These are phyloP conservation scores for Trichoderma cornu-damae DNA, from an alignment of 2,329 filamentous ascomycete genomes.

Conservation along the genomic window DNA sequence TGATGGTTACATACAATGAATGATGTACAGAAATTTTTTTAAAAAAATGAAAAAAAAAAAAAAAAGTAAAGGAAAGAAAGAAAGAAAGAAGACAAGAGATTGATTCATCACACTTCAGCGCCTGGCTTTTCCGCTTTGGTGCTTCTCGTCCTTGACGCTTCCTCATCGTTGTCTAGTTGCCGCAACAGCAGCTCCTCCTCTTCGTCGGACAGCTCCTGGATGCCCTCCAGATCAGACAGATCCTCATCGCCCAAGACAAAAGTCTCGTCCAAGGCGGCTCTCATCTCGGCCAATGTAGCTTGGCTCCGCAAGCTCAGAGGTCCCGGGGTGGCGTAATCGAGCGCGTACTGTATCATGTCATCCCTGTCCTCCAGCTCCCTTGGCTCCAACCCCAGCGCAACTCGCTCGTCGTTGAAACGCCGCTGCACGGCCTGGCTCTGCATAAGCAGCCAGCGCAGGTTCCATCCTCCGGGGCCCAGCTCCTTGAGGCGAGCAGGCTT, in stretches of 20 bases:
- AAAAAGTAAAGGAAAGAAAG: no score
- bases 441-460: slow-evolving; percentile 83
- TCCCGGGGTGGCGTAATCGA: slow-evolving; percentile 40
- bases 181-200: slow-evolving; percentile 31
- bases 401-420: slow-evolving; percentile 60
- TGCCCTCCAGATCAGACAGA: slow-evolving; percentile 35
- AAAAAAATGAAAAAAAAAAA: no score
- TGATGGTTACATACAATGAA: slow-evolving; percentile 13
- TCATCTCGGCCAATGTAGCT: slow-evolving; percentile 37
- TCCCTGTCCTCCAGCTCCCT: slow-evolving; percentile 35
- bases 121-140: slow-evolving; percentile 10
- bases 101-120: background rate
- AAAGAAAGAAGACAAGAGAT: background rate
- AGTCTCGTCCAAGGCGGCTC: slow-evolving; percentile 39
- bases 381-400: slow-evolving; percentile 55
- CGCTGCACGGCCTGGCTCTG: slow-evolving; percentile 63
- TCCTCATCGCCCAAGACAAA: slow-evolving; percentile 44
- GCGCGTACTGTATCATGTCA: slow-evolving; percentile 37
- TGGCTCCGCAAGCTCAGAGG: slow-evolving; percentile 34
- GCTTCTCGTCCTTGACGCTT: background rate
- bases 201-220: slow-evolving; percentile 39
- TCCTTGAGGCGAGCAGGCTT: slow-evolving; percentile 76
- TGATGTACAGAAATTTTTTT: slow-evolving; percentile 20
- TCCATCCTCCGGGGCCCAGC: slow-evolving; percentile 85
- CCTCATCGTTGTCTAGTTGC: slow-evolving; percentile 31